Evolutionary conservation across 441 rosid species (phyloP), one percentile per base, ranked within the genome.

Genomic region (Jatropha multifida): DNA sequence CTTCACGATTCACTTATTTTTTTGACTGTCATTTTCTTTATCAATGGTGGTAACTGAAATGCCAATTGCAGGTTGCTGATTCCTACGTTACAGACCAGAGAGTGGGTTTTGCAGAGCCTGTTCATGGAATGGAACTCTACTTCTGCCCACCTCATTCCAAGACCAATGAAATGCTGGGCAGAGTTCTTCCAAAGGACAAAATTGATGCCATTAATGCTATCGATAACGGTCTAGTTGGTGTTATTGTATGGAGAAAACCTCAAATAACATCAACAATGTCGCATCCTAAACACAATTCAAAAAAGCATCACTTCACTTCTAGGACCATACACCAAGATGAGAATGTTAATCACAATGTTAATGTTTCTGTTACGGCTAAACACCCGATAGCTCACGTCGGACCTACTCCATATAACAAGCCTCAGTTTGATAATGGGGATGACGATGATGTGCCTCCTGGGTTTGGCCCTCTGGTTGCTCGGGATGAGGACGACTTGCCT

Each of bases 401-500:
- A 59, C 56, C 49, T 20, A 72, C 80, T 14, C 81, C 64, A 13
- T 72, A 74, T 67, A 32, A 1, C 2, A 32, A 32, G 32, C 32
- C 32, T 32, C 32, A 32, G 32, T 1, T 32, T 1, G 32, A 32
- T 32, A 32, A 32, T 32, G 84, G 73, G 20, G 81, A 69, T 0
- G 92, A 90, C 1, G 85, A 84, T 17, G 96, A 82, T 55, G 97
- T 92, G 64, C 99, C 99, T 8, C 99, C 99, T 7, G 99, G 99
- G 63, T 96, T 96, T 59, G 99, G 98, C 68, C 97, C 93, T 0
- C 58, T 64, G 0, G 83, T 77, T 0, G 65, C 82, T 5, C 90
- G 82, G 74, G 97, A 92, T 11, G 98, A 90, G 7, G 98, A 94
- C 78, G 98, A 94, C 82, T 76, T 94, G 55, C 99, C 99, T 0